Percentiles rank a stretch among this genome's conserved stretches.
These are phyloP conservation scores for Pseudopyricularia cyperi DNA, from an alignment of 2,329 filamentous ascomycete species.

Conservation along the genomic window DNA sequence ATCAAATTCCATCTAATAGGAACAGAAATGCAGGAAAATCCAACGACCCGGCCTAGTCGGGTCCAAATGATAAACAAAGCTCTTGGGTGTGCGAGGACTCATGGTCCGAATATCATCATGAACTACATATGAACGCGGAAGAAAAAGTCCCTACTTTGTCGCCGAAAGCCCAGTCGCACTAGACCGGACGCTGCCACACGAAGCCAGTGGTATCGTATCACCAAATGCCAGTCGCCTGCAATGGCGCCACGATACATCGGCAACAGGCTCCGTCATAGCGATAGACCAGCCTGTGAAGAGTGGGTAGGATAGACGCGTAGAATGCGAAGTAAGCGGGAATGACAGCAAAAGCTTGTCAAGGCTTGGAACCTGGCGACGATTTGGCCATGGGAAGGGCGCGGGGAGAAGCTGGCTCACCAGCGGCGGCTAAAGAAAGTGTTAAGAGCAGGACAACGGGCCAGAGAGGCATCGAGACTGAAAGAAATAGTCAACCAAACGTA, in stretches of 20 bases:
- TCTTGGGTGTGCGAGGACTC: neutral
- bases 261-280: neutral
- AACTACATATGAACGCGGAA: neutral
- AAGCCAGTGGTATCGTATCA: neutral
- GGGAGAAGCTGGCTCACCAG: neutral
- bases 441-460: neutral
- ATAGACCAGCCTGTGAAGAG: neutral
- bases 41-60: neutral
- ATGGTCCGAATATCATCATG: neutral
- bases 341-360: neutral
- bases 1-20: neutral
- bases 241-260: neutral
- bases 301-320: neutral
- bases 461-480: neutral
- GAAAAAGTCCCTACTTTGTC: neutral
- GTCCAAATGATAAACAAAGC: neutral
- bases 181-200: neutral
- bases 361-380: neutral
- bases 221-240: neutral
- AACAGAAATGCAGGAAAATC: neutral
- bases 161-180: neutral
- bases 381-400: neutral
- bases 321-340: neutral
- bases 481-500: neutral
- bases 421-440: constrained; percentile 2